Base-by-base conservation (phyloP, 129 eudicot species). In the Tagetes patula region DNA sequence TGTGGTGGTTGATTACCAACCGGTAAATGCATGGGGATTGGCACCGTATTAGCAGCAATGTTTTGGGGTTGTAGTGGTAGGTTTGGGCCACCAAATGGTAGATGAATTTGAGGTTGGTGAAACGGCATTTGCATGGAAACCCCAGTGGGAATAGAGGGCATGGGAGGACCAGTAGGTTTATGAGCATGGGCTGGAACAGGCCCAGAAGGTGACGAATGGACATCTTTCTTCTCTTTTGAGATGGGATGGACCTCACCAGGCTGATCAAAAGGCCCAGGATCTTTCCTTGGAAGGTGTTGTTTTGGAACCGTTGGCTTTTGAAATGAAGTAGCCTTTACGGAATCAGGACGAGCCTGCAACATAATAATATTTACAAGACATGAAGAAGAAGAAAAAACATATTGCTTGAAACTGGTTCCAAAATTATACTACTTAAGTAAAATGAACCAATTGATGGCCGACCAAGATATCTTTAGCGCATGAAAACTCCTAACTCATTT, bases 31-130 rank as follows among this genome's bases (percentile, higher is more conserved):
- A 94, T 86, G 3, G 87, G 88, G 74, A 81, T 83, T 49, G 89
- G 87, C 72, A 85, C 78, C 0, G 95, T 70, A 46, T 83, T 87
- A 38, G 82, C 54, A 34, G 82, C 48, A 85, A 92, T 76, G 58
- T 81, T 79, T 61, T 90, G 98, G 11, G 96, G 73, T 75, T 84
- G 98, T 66, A 93, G 40, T 67, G 82, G 96, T 27, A 93, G 89
- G 68, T 74, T 85, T 31, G 87, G 94, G 11, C 91, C 96, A 65
- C 87, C 93, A 76, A 80, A 94, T 64, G 79, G 97, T 54, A 82
- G 75, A 13, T 85, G 87, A 30, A 84, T 76, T 14, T 71, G 91
- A 34, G 83, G 79, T 76, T 90, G 98, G 78, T 83, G 96, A 75
- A 72, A 90, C 20, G 86, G 86, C 50, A 79, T 73, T 71, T 81